A percentile compares a stretch with the other conserved stretches of the same genome.
phyloP scores from a whole-genome alignment of 345 rosid species.

The Orychophragmus violaceus region DNA sequence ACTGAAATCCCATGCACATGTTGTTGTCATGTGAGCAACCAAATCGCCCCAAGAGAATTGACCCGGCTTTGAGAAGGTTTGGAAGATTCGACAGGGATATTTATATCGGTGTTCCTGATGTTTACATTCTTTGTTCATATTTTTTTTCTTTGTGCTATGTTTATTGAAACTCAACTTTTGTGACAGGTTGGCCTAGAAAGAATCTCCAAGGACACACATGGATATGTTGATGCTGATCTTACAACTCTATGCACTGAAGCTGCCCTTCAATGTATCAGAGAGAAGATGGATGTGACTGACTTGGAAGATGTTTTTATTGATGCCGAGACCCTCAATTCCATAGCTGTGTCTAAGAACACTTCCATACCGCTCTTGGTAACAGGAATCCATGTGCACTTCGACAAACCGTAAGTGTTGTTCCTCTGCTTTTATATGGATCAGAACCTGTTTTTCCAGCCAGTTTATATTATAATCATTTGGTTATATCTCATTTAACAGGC shows the following conservation, averaged over 20 bases:
- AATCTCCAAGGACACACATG: no score
- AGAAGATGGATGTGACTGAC: no score
- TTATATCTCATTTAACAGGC: slow-evolving; percentile 38
- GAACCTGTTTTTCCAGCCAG: not conserved
- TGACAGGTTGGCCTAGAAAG: slow-evolving; percentile 81
- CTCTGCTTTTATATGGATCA: not conserved
- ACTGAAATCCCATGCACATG: slow-evolving; percentile 79
- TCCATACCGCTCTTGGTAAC: slow-evolving; percentile 73
- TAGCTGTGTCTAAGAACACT: slow-evolving; percentile 94
- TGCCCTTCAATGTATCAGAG: slow-evolving; percentile 95
- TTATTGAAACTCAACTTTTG: not conserved
- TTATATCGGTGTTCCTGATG: slow-evolving; percentile 92
- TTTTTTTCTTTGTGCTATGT: not conserved
- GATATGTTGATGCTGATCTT: no score
- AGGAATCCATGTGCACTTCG: slow-evolving; percentile 83
- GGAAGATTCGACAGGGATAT: slow-evolving; percentile 92
- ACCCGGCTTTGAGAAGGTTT: no score
- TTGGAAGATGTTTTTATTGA: slow-evolving; percentile 90
- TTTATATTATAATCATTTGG: not conserved
- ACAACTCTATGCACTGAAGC: slow-evolving; percentile 95
- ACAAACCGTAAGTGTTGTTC: slow-evolving; percentile 56
- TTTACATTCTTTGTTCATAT: not conserved
- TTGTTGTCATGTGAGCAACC: slow-evolving; percentile 93
- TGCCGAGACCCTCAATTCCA: slow-evolving; percentile 83
- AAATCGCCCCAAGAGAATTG: slow-evolving; percentile 90